Evolutionary conservation across 768 basidiomycete species (phyloP).

Genomic region (Agrocybe praecox): DNA sequence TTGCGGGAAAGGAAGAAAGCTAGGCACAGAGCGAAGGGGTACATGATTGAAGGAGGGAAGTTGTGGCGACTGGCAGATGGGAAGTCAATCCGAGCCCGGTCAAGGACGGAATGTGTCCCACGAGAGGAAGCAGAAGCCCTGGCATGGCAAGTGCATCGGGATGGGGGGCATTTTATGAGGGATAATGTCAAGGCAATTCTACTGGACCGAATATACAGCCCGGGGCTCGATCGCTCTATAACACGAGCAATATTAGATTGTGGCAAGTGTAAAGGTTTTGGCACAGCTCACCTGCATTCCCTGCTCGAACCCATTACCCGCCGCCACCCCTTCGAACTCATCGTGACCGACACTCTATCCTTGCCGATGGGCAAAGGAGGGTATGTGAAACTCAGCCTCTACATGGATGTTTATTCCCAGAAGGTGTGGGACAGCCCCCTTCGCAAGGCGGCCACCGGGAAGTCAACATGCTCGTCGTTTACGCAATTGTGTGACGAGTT

Average conservation of each 20-base stretch:
- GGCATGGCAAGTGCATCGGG: constrained; percentile 21
- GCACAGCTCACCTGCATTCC: constrained; percentile 28
- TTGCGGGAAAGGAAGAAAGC: constrained; percentile 17
- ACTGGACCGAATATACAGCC: constrained; percentile 27
- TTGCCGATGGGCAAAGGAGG: constrained; percentile 34
- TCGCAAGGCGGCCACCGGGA: constrained; percentile 26
- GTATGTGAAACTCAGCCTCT: constrained; percentile 26
- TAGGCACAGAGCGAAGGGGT: constrained; percentile 23
- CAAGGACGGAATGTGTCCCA: constrained; percentile 28
- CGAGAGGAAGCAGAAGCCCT: constrained; percentile 22
- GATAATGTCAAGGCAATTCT: constrained; percentile 33
- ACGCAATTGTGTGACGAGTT: constrained; percentile 22
- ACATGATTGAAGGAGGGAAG: constrained; percentile 26
- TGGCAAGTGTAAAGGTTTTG: constrained; percentile 30
- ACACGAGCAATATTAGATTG: constrained; percentile 25
- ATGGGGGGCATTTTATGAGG: constrained; percentile 33
- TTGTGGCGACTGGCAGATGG: constrained; percentile 27
- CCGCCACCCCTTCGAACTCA: constrained; percentile 37
- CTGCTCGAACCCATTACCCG: constrained; percentile 38
- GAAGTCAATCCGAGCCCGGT: constrained; percentile 10
- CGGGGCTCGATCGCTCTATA: constrained; percentile 28
- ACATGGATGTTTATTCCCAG: constrained; percentile 31
- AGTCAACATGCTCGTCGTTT: constrained; percentile 23
- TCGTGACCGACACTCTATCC: constrained; percentile 36
- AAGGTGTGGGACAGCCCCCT: constrained; percentile 30